phyloP scores from a whole-genome alignment of 2,329 filamentous ascomycete genomes.

The Ascochyta clinopodiicola region DNA sequence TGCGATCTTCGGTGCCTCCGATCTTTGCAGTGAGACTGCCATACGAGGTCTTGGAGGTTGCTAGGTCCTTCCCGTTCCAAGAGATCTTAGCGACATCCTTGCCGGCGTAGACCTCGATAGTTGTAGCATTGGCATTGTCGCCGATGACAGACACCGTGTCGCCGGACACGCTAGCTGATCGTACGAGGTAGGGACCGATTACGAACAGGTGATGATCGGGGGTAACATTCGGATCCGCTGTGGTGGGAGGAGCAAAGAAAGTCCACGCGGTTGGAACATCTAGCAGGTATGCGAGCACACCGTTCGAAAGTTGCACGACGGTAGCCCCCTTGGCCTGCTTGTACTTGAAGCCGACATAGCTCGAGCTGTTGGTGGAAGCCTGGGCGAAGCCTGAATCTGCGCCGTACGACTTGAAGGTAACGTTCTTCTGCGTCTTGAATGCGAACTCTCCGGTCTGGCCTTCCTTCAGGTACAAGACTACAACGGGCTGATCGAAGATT shows the following conservation, averaged over 20 bases:
- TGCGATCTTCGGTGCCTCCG: slow-evolving; percentile 48
- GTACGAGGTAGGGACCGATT: slow-evolving; percentile 38
- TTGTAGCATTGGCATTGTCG: slow-evolving; percentile 51
- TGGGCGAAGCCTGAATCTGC: slow-evolving; percentile 44
- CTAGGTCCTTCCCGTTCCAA: slow-evolving; percentile 57
- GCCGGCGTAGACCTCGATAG: slow-evolving; percentile 48
- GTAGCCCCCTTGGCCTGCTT: slow-evolving; percentile 57
- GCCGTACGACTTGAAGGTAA: slow-evolving; percentile 53
- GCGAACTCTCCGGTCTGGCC: slow-evolving; percentile 60
- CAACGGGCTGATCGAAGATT: slow-evolving; percentile 54
- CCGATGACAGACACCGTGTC: slow-evolving; percentile 58
- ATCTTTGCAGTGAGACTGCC: slow-evolving; percentile 54
- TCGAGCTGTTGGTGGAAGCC: slow-evolving; percentile 23
- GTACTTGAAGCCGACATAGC: slow-evolving; percentile 50
- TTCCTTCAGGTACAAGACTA: slow-evolving; percentile 58
- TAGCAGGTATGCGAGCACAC: slow-evolving; percentile 59
- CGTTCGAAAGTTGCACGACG: slow-evolving; percentile 58
- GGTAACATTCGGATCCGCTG: slow-evolving; percentile 52
- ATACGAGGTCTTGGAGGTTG: slow-evolving; percentile 50
- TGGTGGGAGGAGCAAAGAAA: slow-evolving; percentile 62
- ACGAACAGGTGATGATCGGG: slow-evolving; percentile 54
- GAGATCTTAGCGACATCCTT: slow-evolving; percentile 39
- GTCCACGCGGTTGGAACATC: slow-evolving; percentile 62
- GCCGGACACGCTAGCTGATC: slow-evolving; percentile 50
- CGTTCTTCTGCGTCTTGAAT: slow-evolving; percentile 50